These are phyloP conservation scores for Westerdykella ornata DNA, from an alignment of 2,329 filamentous ascomycete species.

Conservation along the genomic window DNA sequence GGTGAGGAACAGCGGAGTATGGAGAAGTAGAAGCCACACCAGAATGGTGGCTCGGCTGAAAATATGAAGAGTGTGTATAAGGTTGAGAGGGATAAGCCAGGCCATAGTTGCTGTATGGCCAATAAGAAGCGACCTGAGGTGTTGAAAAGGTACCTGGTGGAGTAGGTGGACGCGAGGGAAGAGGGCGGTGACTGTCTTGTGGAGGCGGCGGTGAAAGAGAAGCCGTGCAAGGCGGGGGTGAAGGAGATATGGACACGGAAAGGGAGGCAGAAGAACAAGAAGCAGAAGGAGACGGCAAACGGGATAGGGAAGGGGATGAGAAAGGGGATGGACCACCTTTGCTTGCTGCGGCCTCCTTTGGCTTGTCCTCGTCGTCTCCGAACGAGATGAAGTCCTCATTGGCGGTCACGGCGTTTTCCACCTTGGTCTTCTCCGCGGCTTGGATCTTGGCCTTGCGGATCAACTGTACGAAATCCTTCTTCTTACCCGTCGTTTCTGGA, in stretches of 20 bases:
- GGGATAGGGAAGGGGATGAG: too few relatives aligned
- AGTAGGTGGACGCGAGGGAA: constrained; percentile 1
- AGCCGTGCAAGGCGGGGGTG: neutral
- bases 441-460: constrained; percentile 80
- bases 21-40: too few relatives aligned
- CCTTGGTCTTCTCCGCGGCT: constrained; percentile 49
- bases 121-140: too few relatives aligned
- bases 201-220: constrained; percentile 1
- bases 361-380: constrained; percentile 56
- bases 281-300: neutral
- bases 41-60: too few relatives aligned
- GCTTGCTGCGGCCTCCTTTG: neutral
- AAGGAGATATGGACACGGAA: constrained; percentile 5
- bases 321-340: neutral
- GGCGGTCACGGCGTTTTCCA: constrained; percentile 40
- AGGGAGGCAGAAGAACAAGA: neutral
- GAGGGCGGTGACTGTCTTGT: neutral
- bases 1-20: too few relatives aligned
- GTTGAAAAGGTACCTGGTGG: neutral
- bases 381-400: constrained; percentile 87
- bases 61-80: too few relatives aligned
- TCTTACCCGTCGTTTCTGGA: constrained; percentile 66
- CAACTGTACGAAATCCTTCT: constrained; percentile 78
- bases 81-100: too few relatives aligned
- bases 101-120: too few relatives aligned